Evolutionary conservation across 176 grass and related monocot genomes (phyloP), one percentile per base, ranked within the genome.

Genomic region (Chrysopogon serrulatus): DNA sequence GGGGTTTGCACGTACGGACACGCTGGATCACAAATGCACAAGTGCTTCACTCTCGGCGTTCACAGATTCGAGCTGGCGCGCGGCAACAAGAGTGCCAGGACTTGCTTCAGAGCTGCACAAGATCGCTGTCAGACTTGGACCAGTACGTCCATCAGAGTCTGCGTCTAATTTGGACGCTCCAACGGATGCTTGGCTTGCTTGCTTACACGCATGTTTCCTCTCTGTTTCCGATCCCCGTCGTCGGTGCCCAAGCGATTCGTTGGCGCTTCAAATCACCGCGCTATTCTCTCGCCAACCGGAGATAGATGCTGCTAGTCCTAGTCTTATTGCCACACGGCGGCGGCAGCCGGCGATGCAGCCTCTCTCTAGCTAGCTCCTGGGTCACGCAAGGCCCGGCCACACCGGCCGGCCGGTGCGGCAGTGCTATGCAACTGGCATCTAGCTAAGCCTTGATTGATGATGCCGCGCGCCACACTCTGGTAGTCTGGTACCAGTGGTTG

Each of bases 201-300:
- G 3, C 21, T 23, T 5, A 15, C 15, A 27, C 53, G 11, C 24
- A 60, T 60, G n/a, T 60, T 26, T 23, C 56, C 56, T 54, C 6
- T 53, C 18, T 53, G 19, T 26, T 60, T 27, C 56, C 56, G 56
- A 59, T 10, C 4, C 56, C 23, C 48, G 5, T 49, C 31, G 17
- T 57, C 54, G 39, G 14, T 75, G 59, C 54, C 10, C 24, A 27
- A 11, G 16, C 33, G 1, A 35, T 83, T 68, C 35, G 89, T 79
- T 90, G 84, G 84, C 68, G 67, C 61, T 30, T 90, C 89, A 90
- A 84, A 84, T 87, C 89, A 83, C 67, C 80, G 10, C 37, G 21
- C 79, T 87, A 79, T 24, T 81, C n/a, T 13, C 77, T 35, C 33
- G 65, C 84, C 47, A 86, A 66, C 56, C 74, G 21, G 76, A 48